Base-by-base conservation (phyloP, 2,329 filamentous ascomycete genomes). In the Hypoxylon sp. region DNA sequence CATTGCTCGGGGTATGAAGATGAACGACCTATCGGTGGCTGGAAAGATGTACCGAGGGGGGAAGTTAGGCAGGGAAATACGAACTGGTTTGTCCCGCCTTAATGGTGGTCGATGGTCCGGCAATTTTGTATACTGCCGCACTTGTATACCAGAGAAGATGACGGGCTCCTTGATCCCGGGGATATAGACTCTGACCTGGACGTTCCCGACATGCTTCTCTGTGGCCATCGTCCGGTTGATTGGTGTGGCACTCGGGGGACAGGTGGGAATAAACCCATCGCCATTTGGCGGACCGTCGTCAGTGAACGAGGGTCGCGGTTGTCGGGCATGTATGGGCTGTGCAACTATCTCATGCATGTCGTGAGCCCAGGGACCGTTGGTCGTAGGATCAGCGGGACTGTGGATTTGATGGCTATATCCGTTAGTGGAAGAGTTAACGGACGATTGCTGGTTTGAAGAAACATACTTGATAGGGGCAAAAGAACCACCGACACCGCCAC, bases 1-100 rank as follows among this genome's bases (percentile, higher is more conserved):
- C 83, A 98, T 87, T 10, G 95, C 95, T 72, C 96, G 88, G 11
- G 96, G 96, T 67, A 99, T 99, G 81, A 99, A 99, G 75, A 98
- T 97, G 80, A 99, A 99, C 0, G 96, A 98, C 71, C 96, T 87
- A 75, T 98, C 94, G 51, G 88, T 86, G 1, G 94, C 92, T 5
- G 96, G 96, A 80, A 96, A 97, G 67, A 98, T 94, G 80, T 98
- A 98, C 69, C 92, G 89, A 37, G 93, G 92, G 11, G 89, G 84
- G 70, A 92, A 87, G 29, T 92, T 87, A 1, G 96, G 95, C 46
- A 99, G 85, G 7, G 94, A 98, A 73, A 99, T 93, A 55, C 96
- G 91, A 44, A 98, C 96, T 6, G 96, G 96, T 79, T 98, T 99
- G 82, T 99, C 96, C 74, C 96, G 91, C 69, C 96, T 92, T 53